Evolutionary conservation across 495 filamentous ascomycete genomes (phyloP), one percentile per base, ranked within the genome.

Genomic region (Aspergillus cavernicola): DNA sequence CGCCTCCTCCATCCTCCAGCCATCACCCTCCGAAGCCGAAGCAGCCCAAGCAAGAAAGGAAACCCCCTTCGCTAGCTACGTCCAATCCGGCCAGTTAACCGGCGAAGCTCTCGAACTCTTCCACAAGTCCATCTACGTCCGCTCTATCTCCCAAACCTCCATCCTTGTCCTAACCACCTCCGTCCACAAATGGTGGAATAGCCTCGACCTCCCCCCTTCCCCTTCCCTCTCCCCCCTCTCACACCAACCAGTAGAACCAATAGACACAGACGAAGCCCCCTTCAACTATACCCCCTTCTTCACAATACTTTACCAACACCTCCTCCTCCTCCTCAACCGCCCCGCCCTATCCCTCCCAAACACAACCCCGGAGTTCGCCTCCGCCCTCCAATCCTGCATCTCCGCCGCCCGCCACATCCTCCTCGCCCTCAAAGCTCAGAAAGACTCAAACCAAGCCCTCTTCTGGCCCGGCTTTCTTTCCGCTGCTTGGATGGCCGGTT

Each of bases 261-360:
- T 11, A 47, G 15, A 19, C n/a, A 24, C 18, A 43, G 44, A 35
- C 28, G 60, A 68, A 23, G 40, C 19, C 13, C 60, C 68, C 0
- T 71, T 68, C 58, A 64, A 73, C 45, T 70, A 74, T 33, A 62
- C 66, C 36, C 68, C 74, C 12, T 65, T 71, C 38, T 72, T 80
- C 61, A 66, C 85, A 55, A 69, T 90, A 71, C 62, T 85, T 69
- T 67, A 92, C 66, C 70, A 91, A 75, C 66, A 82, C 74, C 72
- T 84, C 64, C 62, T 92, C 71, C 72, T 91, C 80, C 65, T 87
- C 74, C 60, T 86, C 66, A 59, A 86, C 69, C 69, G 71, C 13
- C 71, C 71, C 3, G 68, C 64, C 10, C 50, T 74, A 22, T 72
- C 71, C 16, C 59, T 71, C 19, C 58, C 62, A 16, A 64, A 68